A percentile compares a stretch with the other conserved stretches of the same genome.
Conservation (phyloP, 371 early-diverging fungal species). For the Amoeboaphelidium protococcarum region DNA sequence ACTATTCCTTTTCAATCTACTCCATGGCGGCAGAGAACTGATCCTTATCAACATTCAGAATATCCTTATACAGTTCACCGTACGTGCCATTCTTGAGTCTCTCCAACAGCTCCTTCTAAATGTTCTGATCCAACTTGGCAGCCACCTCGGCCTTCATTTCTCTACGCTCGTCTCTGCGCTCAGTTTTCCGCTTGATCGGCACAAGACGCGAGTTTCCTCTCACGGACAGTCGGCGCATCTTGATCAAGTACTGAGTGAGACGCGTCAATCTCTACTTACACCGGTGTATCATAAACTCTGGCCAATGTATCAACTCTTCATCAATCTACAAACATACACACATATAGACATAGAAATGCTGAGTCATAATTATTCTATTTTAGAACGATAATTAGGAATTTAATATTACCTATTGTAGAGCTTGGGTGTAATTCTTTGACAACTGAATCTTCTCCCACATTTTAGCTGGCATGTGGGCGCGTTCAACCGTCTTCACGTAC, state of each 20-base stretch:
- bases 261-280: slow-evolving; percentile 96
- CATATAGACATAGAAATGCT: no score
- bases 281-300: slow-evolving; percentile 68
- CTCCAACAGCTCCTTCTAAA: slow-evolving; percentile 91
- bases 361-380: no score
- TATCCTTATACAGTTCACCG: slow-evolving; percentile 48
- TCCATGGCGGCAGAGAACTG: slow-evolving; percentile 40
- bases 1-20: slow-evolving; percentile 34
- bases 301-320: slow-evolving; percentile 76
- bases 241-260: slow-evolving; percentile 84
- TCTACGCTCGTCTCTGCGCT: slow-evolving; percentile 62
- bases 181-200: slow-evolving; percentile 76
- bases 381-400: no score
- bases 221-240: slow-evolving; percentile 68
- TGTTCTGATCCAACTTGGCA: slow-evolving; percentile 75
- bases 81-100: slow-evolving; percentile 70
- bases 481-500: slow-evolving; percentile 91
- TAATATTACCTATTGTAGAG: no score
- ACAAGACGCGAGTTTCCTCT: slow-evolving; percentile 58
- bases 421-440: slow-evolving; percentile 72
- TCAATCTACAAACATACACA: slow-evolving; percentile 56
- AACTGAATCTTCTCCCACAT: slow-evolving; percentile 89
- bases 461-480: slow-evolving; percentile 78
- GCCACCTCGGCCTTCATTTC: slow-evolving; percentile 83
- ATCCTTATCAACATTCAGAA: slow-evolving; percentile 28